Evolutionary conservation across 2,329 filamentous ascomycete species (phyloP).

Genomic region (Apiospora sp.): DNA sequence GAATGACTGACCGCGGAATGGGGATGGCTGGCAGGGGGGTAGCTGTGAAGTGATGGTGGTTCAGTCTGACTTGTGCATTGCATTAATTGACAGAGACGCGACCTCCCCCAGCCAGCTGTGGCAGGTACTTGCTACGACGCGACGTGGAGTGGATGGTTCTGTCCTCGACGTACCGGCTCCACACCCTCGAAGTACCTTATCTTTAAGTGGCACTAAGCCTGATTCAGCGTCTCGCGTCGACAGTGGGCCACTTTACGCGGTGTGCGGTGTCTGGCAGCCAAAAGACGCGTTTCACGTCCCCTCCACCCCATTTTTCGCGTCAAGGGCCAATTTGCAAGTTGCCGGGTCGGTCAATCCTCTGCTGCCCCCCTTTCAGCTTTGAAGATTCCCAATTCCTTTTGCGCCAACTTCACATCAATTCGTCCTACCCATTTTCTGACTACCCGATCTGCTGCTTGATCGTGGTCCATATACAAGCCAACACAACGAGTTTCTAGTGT

Average conservation of each 20-base stretch:
- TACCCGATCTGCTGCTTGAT: slow-evolving; percentile 1
- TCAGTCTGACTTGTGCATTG: not conserved
- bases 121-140: not conserved
- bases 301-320: slow-evolving; percentile 26
- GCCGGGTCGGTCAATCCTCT: slow-evolving; percentile 5
- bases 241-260: slow-evolving; percentile 23
- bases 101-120: not conserved
- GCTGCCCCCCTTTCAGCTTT: slow-evolving; percentile 6
- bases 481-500: not conserved
- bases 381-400: not conserved
- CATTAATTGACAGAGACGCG: slow-evolving; percentile 3
- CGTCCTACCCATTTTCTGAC: not conserved
- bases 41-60: slow-evolving; percentile 3
- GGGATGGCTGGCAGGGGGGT: not conserved
- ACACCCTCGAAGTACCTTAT: not conserved
- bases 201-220: slow-evolving; percentile 5
- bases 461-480: not conserved
- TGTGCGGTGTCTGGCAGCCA: not conserved
- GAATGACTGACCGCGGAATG: not conserved
- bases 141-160: not conserved
- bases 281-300: slow-evolving; percentile 22
- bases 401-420: not conserved
- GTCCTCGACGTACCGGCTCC: not conserved
- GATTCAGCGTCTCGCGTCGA: not conserved
- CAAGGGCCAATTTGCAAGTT: slow-evolving; percentile 5